Evolutionary conservation across 164 flowering plant genomes (phyloP).

Genomic region (Taxillus chinensis): DNA sequence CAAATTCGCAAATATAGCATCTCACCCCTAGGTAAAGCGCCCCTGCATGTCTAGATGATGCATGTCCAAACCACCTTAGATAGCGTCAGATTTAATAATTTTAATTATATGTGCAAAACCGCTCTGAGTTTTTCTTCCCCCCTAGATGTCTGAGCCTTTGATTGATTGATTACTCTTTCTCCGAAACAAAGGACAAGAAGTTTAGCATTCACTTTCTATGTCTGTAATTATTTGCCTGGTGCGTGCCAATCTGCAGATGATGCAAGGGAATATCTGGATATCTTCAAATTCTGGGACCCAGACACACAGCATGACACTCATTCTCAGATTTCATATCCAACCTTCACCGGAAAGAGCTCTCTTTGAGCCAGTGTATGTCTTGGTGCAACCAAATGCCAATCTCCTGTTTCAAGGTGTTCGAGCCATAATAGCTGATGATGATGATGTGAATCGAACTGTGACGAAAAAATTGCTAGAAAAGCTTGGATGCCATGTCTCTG

Average conservation of each 20-base stretch:
- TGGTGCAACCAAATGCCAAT: background rate
- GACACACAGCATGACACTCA: background rate
- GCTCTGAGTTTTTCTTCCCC: no score
- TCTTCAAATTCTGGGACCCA: background rate
- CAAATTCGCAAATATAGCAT: no score
- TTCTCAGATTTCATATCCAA: slow-evolving; percentile 1
- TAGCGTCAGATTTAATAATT: no score
- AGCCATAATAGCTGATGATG: background rate
- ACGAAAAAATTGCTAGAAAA: background rate
- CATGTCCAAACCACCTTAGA: no score
- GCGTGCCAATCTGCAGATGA: background rate
- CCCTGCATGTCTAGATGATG: no score
- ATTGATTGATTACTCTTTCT: no score
- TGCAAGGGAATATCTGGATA: slow-evolving; percentile 4
- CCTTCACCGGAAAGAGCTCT: background rate
- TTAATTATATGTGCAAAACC: no score
- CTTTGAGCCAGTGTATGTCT: background rate
- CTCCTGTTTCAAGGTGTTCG: background rate
- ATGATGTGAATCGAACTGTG: background rate
- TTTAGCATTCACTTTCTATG: no score
- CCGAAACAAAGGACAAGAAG: no score
- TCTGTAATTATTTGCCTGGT: no score
- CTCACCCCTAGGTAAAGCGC: no score
- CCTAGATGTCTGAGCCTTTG: no score
- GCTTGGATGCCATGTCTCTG: background rate